These are phyloP conservation scores for Aspergillus heteromorphus DNA, from an alignment of 495 filamentous ascomycete species.

Conservation along the genomic window DNA sequence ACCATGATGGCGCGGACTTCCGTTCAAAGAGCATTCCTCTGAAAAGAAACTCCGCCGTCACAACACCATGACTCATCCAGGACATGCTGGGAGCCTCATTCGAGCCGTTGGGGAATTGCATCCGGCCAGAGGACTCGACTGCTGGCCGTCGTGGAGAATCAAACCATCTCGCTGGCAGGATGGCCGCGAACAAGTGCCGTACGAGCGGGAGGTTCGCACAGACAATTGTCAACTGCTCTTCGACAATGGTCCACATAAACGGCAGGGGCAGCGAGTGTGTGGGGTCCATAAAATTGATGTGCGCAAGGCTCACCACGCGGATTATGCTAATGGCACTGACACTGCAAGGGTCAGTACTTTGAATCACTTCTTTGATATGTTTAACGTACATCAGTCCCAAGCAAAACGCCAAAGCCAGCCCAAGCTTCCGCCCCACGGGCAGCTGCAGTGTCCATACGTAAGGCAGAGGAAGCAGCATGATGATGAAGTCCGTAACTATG, in stretches of 20 bases:
- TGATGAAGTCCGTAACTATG: constrained; percentile 46
- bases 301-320: constrained; percentile 10
- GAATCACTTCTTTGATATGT: not conserved
- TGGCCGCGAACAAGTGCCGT: constrained; percentile 1
- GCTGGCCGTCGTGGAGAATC: not conserved
- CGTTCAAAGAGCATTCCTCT: too few relatives aligned
- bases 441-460: constrained; percentile 45
- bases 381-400: constrained; percentile 44
- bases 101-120: too few relatives aligned
- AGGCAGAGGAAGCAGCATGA: constrained; percentile 44
- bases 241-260: constrained; percentile 14
- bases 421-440: constrained; percentile 41
- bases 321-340: constrained; percentile 18
- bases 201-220: constrained; percentile 12
- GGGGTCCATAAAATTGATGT: constrained; percentile 13
- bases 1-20: too few relatives aligned
- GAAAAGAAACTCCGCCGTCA: too few relatives aligned
- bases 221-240: constrained; percentile 16
- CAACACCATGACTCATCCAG: too few relatives aligned
- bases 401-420: constrained; percentile 40
- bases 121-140: not conserved
- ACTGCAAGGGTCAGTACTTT: not conserved
- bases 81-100: too few relatives aligned
- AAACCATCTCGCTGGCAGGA: constrained; percentile 3
- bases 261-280: constrained; percentile 14